Conservation (phyloP, 2,329 filamentous ascomycete species). For the Fusarium duplospermum region DNA sequence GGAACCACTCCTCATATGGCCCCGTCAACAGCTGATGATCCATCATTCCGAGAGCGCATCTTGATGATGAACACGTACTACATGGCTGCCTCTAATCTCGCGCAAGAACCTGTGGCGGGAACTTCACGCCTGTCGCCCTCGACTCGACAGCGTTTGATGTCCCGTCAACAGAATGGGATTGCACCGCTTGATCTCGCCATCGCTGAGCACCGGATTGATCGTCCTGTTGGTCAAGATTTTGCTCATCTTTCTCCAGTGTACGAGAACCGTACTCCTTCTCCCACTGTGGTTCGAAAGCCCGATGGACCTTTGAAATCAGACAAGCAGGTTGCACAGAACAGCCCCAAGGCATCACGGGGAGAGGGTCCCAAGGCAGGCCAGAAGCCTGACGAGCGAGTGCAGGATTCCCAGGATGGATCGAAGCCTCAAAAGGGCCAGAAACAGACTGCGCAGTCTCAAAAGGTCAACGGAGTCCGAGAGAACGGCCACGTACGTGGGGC, state of each 20-base stretch:
- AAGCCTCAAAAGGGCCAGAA: slow-evolving; percentile 46
- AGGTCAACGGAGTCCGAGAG: slow-evolving; percentile 57
- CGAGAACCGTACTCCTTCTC: slow-evolving; percentile 78
- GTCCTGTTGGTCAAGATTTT: slow-evolving; percentile 52
- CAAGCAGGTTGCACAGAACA: slow-evolving; percentile 36
- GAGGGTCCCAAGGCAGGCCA: slow-evolving; percentile 38
- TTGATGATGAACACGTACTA: slow-evolving; percentile 53
- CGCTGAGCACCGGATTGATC: slow-evolving; percentile 55
- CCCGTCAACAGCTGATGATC: slow-evolving; percentile 47
- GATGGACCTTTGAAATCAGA: slow-evolving; percentile 53
- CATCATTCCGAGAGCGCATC: slow-evolving; percentile 57
- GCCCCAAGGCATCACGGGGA: slow-evolving; percentile 29
- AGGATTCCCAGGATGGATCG: slow-evolving; percentile 40
- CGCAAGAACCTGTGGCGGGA: slow-evolving; percentile 48
- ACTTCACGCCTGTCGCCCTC: slow-evolving; percentile 48
- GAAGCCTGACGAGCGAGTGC: slow-evolving; percentile 42
- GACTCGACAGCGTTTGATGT: slow-evolving; percentile 52
- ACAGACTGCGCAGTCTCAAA: slow-evolving; percentile 41
- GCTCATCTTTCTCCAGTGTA: slow-evolving; percentile 78
- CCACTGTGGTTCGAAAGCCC: slow-evolving; percentile 67
- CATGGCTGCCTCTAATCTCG: slow-evolving; percentile 40
- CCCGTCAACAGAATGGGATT: slow-evolving; percentile 62
- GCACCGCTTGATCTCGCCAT: slow-evolving; percentile 68
- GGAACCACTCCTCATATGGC: slow-evolving; percentile 45
- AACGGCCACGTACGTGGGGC: slow-evolving; percentile 65